These are phyloP conservation scores for Hypholoma fasciculare DNA, from an alignment of 768 basidiomycete species.

Conservation along the genomic window DNA sequence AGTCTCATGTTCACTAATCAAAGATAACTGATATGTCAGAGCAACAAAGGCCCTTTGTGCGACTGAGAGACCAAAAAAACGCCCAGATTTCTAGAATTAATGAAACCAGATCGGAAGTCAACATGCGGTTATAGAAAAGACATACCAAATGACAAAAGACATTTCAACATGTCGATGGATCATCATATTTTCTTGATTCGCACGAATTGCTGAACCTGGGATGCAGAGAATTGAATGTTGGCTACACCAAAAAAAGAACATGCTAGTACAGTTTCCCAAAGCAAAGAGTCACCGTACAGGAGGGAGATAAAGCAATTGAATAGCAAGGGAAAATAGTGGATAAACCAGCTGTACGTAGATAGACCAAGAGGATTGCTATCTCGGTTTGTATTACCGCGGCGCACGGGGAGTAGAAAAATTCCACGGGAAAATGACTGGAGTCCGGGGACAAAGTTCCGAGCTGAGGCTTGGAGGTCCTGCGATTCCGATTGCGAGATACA, in stretches of 20 bases:
- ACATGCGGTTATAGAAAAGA: conserved; percentile 1
- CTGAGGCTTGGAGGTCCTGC: background rate
- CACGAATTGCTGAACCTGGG: conserved; percentile 7
- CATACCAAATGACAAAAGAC: background rate
- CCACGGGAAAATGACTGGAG: conserved; percentile 4
- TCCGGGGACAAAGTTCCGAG: background rate
- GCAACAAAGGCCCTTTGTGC: background rate
- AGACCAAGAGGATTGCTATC: background rate
- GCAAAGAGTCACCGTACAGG: background rate
- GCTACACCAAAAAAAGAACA: background rate
- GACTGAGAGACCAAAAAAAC: background rate
- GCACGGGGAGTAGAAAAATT: conserved; percentile 2
- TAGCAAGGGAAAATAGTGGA: conserved; percentile 5
- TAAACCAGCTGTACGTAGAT: conserved; percentile 1
- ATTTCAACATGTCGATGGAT: background rate
- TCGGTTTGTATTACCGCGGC: conserved; percentile 3
- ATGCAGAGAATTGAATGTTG: background rate
- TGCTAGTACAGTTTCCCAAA: background rate
- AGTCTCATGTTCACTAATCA: background rate
- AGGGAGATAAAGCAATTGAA: conserved; percentile 2
- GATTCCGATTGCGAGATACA: background rate
- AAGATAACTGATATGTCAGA: conserved; percentile 6
- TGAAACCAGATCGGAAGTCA: conserved; percentile 2
- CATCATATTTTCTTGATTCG: background rate
- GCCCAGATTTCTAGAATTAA: conserved; percentile 1